A percentile compares a stretch with the other conserved stretches of the same genome.
Conservation (phyloP, 2,329 filamentous ascomycete genomes). For the Apiospora arundinis region DNA sequence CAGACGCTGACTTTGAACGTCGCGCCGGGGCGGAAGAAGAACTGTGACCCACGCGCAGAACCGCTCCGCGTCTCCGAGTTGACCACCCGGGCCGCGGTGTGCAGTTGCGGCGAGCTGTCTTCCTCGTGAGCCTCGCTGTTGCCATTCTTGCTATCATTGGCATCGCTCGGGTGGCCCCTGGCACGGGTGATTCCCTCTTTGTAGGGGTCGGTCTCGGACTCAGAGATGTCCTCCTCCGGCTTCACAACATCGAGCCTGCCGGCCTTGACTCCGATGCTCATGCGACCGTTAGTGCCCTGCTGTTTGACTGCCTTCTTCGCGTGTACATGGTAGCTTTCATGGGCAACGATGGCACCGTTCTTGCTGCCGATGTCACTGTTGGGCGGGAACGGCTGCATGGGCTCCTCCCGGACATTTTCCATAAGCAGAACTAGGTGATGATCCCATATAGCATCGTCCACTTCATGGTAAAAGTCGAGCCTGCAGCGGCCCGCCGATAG, state of each 20-base stretch:
- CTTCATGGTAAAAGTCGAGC: conserved; percentile 29
- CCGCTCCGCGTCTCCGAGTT: conserved; percentile 32
- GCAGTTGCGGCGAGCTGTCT: conserved; percentile 5
- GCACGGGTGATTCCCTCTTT: neutral
- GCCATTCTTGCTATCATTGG: neutral
- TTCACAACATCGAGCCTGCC: neutral
- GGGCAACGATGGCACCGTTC: conserved; percentile 33
- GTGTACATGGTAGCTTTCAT: conserved; percentile 15
- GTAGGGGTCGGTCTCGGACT: neutral
- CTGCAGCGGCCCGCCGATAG: conserved; percentile 38
- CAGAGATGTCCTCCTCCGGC: too few relatives aligned
- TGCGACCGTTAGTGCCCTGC: neutral
- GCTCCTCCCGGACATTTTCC: conserved; percentile 41
- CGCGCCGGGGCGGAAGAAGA: conserved; percentile 42
- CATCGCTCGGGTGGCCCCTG: neutral
- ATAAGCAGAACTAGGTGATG: conserved; percentile 39
- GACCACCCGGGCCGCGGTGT: conserved; percentile 22
- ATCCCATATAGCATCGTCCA: conserved; percentile 24
- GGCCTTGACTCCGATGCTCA: neutral
- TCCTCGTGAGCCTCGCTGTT: neutral
- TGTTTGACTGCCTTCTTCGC: neutral
- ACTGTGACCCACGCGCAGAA: conserved; percentile 29
- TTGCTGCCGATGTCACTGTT: conserved; percentile 35
- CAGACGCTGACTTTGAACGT: conserved; percentile 39
- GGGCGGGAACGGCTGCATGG: conserved; percentile 46